phyloP scores from a whole-genome alignment of 108 stramenopile genomes.

The Nannochloropsis salina region DNA sequence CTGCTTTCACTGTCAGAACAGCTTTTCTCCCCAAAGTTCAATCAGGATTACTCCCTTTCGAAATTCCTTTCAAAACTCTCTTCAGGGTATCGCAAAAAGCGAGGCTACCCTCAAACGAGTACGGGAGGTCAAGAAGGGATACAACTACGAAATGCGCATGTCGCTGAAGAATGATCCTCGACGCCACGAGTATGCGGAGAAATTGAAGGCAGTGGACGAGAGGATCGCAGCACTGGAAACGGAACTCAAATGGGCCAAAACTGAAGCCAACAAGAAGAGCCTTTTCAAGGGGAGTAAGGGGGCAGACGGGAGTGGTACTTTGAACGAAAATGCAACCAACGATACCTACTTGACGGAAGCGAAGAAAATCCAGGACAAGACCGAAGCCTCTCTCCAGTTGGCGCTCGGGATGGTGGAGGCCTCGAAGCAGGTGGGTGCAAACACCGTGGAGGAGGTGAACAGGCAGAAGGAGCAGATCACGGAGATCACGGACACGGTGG shows the following conservation, averaged over 20 bases:
- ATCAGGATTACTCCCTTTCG: no score
- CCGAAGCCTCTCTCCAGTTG: not conserved
- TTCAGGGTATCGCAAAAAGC: not conserved
- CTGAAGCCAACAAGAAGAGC: not conserved
- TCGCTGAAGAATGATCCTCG: conserved; percentile 8
- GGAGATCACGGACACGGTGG: conserved; percentile 75
- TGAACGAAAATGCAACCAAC: not conserved
- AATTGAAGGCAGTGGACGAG: not conserved
- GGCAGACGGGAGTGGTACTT: not conserved
- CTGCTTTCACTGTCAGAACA: no score
- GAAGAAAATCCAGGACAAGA: not conserved
- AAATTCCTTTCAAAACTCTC: not conserved
- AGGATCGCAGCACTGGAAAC: not conserved
- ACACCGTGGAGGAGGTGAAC: conserved; percentile 57
- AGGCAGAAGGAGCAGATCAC: conserved; percentile 75
- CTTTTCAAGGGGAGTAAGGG: conserved; percentile 1
- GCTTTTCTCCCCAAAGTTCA: no score
- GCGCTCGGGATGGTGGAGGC: conserved; percentile 41
- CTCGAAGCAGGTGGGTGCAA: conserved; percentile 40
- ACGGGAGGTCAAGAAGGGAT: not conserved
- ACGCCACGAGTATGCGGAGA: not conserved
- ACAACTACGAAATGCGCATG: conserved; percentile 20
- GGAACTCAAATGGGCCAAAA: not conserved
- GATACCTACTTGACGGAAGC: not conserved
- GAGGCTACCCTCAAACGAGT: not conserved